Conservation (phyloP, 169 alveolate genomes). For the Toxoplasma gondii region DNA sequence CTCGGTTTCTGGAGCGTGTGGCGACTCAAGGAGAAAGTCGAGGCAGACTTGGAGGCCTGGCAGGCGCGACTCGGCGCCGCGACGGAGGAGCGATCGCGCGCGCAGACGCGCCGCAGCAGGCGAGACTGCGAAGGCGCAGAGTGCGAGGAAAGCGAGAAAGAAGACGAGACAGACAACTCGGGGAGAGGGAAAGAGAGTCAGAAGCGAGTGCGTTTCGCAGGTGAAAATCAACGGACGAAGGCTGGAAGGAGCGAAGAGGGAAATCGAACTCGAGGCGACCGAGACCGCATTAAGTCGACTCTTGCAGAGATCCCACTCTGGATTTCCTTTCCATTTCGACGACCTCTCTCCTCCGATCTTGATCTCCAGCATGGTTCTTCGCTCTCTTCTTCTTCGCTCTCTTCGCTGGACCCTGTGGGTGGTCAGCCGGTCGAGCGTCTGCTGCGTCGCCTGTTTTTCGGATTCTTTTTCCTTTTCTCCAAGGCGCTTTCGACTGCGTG, state of each 20-base stretch:
- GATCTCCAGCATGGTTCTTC: not conserved
- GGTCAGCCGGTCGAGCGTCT: not conserved
- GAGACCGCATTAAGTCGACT: not conserved
- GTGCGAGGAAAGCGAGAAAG: not conserved
- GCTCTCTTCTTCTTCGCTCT: not conserved
- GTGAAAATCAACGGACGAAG: too few relatives aligned
- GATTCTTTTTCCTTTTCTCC: not conserved
- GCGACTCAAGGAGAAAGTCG: not conserved
- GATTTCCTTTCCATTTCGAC: not conserved
- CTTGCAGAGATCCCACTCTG: not conserved
- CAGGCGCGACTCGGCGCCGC: not conserved
- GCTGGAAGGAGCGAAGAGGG: not conserved
- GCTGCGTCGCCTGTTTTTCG: slow-evolving; percentile 9
- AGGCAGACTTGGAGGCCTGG: not conserved
- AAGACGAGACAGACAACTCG: not conserved
- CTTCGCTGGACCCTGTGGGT: not conserved
- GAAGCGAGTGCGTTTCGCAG: not conserved
- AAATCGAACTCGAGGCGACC: not conserved
- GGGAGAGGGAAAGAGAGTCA: not conserved
- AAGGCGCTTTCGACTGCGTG: not conserved
- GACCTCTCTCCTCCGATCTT: not conserved
- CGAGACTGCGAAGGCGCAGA: too few relatives aligned
- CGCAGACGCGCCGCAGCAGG: too few relatives aligned
- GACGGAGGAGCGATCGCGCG: too few relatives aligned
- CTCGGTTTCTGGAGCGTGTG: not conserved